Base-by-base conservation (phyloP, 805 yeast genomes). In the Cyberlindnera euphorbiiphila region DNA sequence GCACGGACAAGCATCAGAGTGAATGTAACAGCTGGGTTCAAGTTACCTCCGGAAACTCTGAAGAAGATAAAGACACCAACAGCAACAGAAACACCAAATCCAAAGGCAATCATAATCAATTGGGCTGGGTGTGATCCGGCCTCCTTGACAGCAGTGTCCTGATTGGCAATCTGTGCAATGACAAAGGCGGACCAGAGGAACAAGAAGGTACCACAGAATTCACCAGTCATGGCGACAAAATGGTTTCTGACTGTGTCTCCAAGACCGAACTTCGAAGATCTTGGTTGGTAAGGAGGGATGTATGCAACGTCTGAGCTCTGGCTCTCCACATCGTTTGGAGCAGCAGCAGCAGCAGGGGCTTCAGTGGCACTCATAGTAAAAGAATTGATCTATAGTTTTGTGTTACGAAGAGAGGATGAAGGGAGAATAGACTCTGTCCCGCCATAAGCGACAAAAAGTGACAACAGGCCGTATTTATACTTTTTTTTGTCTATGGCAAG, bases 11-110 rank as follows among this genome's bases (percentile, higher is more conserved):
- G 64, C n/a, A 78, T 72, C 56, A 86, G 66, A 20, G 88, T 66
- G 27, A 85, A 68, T 16, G 95, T 81, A 28, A 86, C 95, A 34
- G 93, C 91, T 10, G 96, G 96, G 68, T 86, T 86, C 59, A 86
- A 73, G 66, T 84, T 85, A 68, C 93, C 95, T 55, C 95, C 95
- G 26, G 93, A 82, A 43, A 86, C 75, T 60, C 86, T 74, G 66
- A 71, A 80, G 53, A 82, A 76, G 52, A 77, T 62, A 53, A 77
- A 75, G 34, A 83, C 85, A 51, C 74, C 76, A 48, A 82, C 79
- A 78, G 82, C 74, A 38, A 86, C 87, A 51, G 87, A 81, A 56
- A 84, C 82, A 48, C 95, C 96, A 65, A 85, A 85, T 54, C 95
- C 95, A 34, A 82, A 71, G 11, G 95, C 66, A 55, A 86, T 86